These are phyloP conservation scores for Asclepias syriaca DNA, from an alignment of 257 asterid species.

Conservation along the genomic window DNA sequence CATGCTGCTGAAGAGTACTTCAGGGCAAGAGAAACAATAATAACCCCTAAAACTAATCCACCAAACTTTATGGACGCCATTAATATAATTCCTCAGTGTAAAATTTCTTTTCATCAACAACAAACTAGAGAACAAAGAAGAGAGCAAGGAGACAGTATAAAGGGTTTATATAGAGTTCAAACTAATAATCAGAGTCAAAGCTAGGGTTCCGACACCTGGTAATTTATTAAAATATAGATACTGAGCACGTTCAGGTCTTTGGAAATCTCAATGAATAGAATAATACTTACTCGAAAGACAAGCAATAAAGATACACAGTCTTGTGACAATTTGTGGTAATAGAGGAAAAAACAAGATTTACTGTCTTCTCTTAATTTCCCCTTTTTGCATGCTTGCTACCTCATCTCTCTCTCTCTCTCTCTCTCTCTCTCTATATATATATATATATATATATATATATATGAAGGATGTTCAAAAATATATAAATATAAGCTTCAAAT, in stretches of 20 bases:
- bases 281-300: conserved; percentile 20
- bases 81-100: conserved; percentile 13
- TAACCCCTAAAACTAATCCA: conserved; percentile 26
- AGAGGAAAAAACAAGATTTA: background rate
- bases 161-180: conserved; percentile 54
- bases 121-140: conserved; percentile 24
- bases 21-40: conserved; percentile 37
- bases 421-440: no score
- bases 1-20: conserved; percentile 36
- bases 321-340: background rate
- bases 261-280: conserved; percentile 49
- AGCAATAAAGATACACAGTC: background rate
- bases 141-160: conserved; percentile 7
- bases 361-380: background rate
- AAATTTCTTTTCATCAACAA: background rate
- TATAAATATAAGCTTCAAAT: background rate
- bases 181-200: conserved; percentile 46
- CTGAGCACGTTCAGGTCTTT: conserved; percentile 38
- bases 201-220: conserved; percentile 45
- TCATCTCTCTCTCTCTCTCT: no score
- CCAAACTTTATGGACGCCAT: conserved; percentile 39
- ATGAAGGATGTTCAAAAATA: background rate
- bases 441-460: no score
- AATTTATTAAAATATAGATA: conserved; percentile 25
- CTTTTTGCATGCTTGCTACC: no score